Evolutionary conservation across 2,329 filamentous ascomycete genomes (phyloP), one percentile per base, ranked within the genome.

Genomic region (Didymella keratinophila): DNA sequence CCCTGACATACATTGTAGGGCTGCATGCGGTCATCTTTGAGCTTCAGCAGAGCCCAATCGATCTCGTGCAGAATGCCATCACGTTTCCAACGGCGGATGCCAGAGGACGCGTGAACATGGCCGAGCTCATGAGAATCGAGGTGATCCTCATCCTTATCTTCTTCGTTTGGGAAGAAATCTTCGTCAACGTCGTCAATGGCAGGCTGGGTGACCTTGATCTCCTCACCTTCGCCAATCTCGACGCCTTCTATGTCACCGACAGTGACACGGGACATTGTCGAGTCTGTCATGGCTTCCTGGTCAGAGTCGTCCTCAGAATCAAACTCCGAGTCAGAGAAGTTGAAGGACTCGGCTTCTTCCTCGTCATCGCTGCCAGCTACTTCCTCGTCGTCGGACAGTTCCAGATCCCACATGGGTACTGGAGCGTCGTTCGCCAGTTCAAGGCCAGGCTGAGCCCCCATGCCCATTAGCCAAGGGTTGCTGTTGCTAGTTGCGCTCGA

Each of bases 21-120:
- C 3, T 94, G 91, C 14, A 88, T 80, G 1, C 94, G 87, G 11
- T 88, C 84, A 4, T 88, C 82, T 11, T 89, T 81, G 63, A 98
- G 91, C 65, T 91, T 87, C 67, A 98, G 93, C 2, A 98, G 81
- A 0, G 93, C 93, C 94, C 94, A 98, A 76, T 98, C 94, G 43
- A 98, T 93, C 76, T 98, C 94, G 73, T 97, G 94, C 6, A 91
- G 82, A 23, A 96, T 80, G 4, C 89, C 88, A 60, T 89, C 83
- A 58, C 89, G 84, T 50, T 82, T 84, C 72, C 90, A 89, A 28
- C 94, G 87, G 4, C 92, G 87, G 58, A 98, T 90, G 7, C 94
- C 94, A 21, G 93, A 97, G 0, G 92, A 96, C 0, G 94, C 94
- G 70, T 96, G 92, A 4, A 98, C 82, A 69, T 92, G 87, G 3